Conservation (phyloP, 148 eudicot species). For the Amaranthus palmeri region DNA sequence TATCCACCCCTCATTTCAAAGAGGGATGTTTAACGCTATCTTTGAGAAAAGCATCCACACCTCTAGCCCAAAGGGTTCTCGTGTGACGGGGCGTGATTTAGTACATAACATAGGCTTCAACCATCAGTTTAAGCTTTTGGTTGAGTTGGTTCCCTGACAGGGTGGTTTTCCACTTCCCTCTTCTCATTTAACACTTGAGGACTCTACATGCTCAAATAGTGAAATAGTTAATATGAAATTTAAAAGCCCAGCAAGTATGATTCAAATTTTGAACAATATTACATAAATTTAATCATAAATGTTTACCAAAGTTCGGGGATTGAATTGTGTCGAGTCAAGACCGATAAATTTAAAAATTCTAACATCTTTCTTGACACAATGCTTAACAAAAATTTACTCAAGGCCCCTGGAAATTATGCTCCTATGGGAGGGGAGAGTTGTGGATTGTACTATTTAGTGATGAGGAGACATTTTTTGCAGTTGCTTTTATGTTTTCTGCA, state of each 20-base stretch:
- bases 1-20: too few relatives aligned
- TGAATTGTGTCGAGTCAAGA: constrained; percentile 2
- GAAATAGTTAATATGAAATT: not conserved
- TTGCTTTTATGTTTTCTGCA: not conserved
- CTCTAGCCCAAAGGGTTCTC: too few relatives aligned
- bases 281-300: constrained; percentile 13
- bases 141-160: too few relatives aligned
- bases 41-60: too few relatives aligned
- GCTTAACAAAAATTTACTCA: constrained; percentile 9
- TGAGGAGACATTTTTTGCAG: not conserved
- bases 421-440: not conserved
- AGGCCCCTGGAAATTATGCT: constrained; percentile 6
- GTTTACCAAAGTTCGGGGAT: constrained; percentile 15
- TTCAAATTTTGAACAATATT: constrained; percentile 21
- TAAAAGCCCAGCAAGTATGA: not conserved
- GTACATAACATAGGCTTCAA: too few relatives aligned
- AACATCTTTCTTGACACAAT: constrained; percentile 1
- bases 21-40: not conserved
- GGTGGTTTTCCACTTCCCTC: not conserved
- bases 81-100: too few relatives aligned
- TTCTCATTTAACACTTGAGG: not conserved
- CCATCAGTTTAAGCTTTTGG: too few relatives aligned
- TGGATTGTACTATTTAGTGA: constrained; percentile 8
- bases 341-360: not conserved
- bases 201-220: not conserved